Percentiles rank a stretch among this genome's conserved stretches.
Evolutionary conservation across 2,329 filamentous ascomycete species (phyloP).

Genomic region (Ilyonectria sp.): DNA sequence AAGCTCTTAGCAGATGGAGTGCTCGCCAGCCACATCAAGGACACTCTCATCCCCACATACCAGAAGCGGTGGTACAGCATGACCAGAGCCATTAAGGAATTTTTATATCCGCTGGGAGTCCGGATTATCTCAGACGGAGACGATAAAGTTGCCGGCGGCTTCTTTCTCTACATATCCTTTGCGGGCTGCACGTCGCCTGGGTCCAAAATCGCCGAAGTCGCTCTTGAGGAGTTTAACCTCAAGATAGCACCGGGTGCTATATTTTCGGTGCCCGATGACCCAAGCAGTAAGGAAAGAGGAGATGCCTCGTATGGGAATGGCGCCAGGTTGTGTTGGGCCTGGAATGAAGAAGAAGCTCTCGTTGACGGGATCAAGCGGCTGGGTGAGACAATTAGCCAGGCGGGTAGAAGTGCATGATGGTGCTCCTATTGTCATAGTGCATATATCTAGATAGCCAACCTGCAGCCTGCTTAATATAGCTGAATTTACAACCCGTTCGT

Average conservation of each 20-base stretch:
- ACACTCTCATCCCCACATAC: background rate
- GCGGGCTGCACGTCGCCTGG: background rate
- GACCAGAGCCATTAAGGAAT: background rate
- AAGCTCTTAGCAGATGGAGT: background rate
- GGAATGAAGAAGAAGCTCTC: slow-evolving; percentile 3
- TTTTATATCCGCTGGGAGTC: too few species aligned
- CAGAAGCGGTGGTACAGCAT: background rate
- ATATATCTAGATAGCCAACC: too few species aligned
- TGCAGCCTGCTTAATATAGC: too few species aligned
- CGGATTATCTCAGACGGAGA: too few species aligned
- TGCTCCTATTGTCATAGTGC: too few species aligned
- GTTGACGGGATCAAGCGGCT: too few species aligned
- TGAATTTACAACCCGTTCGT: too few species aligned
- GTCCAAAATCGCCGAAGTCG: background rate
- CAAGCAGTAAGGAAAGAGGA: background rate
- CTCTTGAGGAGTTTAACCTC: slow-evolving; percentile 4
- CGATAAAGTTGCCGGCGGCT: too few species aligned
- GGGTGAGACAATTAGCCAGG: too few species aligned
- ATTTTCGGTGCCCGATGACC: slow-evolving; percentile 1
- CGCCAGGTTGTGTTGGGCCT: slow-evolving; percentile 14
- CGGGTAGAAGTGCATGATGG: too few species aligned
- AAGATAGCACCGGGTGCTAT: slow-evolving; percentile 4
- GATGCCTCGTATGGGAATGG: slow-evolving; percentile 1
- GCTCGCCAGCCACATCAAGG: background rate
- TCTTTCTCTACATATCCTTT: too few species aligned